phyloP scores from a whole-genome alignment of 768 basidiomycete species.

The Flagelloscypha sp. region DNA sequence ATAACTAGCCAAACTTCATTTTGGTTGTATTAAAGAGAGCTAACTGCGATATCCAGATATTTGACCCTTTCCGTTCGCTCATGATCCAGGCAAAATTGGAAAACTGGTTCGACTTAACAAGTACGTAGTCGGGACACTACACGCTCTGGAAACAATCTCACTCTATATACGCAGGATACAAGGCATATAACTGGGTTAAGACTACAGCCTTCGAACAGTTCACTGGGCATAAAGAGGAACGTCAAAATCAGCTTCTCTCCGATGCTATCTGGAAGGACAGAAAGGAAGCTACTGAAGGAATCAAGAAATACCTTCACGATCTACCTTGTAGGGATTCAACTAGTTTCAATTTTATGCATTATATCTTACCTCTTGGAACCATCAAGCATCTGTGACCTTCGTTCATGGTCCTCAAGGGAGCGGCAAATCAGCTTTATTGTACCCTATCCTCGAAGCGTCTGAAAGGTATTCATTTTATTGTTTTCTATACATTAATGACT shows the following conservation, averaged over 20 bases:
- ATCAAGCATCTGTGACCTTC: conserved; percentile 63
- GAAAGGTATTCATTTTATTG: conserved; percentile 32
- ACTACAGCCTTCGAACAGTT: conserved; percentile 49
- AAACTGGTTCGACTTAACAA: conserved; percentile 75
- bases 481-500: background rate
- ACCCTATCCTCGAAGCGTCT: conserved; percentile 40
- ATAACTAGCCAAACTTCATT: conserved; percentile 1
- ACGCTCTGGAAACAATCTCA: background rate
- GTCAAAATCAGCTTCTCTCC: too few species aligned
- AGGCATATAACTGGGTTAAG: conserved; percentile 70
- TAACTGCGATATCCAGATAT: conserved; percentile 46
- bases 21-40: background rate
- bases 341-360: background rate
- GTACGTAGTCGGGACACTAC: conserved; percentile 26
- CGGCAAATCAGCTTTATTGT: conserved; percentile 61
- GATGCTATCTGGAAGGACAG: conserved; percentile 77
- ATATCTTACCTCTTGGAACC: conserved; percentile 5
- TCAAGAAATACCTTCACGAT: conserved; percentile 71
- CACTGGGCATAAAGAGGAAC: too few species aligned
- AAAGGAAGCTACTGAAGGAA: conserved; percentile 57
- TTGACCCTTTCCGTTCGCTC: conserved; percentile 83
- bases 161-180: conserved; percentile 50
- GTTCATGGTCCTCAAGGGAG: conserved; percentile 80
- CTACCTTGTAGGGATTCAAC: conserved; percentile 51
- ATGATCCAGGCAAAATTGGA: conserved; percentile 78